These are phyloP conservation scores for Yamadazyma conglobata DNA, from an alignment of 1,139 yeast species.

Conservation along the genomic window DNA sequence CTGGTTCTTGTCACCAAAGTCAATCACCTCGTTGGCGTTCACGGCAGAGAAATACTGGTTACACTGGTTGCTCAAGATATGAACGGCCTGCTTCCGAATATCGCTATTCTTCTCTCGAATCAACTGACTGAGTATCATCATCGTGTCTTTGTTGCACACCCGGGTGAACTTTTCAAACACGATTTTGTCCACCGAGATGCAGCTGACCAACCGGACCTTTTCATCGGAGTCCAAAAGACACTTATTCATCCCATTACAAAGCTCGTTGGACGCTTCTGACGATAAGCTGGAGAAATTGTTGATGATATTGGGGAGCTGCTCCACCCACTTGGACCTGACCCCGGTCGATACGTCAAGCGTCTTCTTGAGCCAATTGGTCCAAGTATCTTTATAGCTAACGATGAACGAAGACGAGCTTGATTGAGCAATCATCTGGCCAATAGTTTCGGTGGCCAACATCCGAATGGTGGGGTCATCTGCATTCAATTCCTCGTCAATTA, in stretches of 20 bases:
- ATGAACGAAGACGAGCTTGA: constrained; percentile 48
- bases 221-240: constrained; percentile 77
- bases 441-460: constrained; percentile 65
- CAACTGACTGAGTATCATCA: constrained; percentile 56
- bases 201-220: constrained; percentile 63
- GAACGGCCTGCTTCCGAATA: constrained; percentile 63
- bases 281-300: constrained; percentile 37
- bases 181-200: constrained; percentile 42
- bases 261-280: constrained; percentile 47
- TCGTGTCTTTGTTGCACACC: constrained; percentile 44
- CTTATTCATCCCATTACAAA: constrained; percentile 59
- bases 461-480: constrained; percentile 68
- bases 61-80: constrained; percentile 54
- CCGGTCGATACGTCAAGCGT: constrained; percentile 62
- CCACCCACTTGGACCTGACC: constrained; percentile 72
- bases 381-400: constrained; percentile 56
- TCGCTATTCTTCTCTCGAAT: constrained; percentile 66
- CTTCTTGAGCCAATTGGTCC: constrained; percentile 70
- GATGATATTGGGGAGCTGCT: constrained; percentile 39
- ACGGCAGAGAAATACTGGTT: constrained; percentile 26
- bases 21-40: constrained; percentile 18
- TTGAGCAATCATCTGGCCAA: constrained; percentile 62
- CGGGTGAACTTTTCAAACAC: constrained; percentile 41
- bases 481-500: constrained; percentile 74
- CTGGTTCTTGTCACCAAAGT: constrained; percentile 28